Evolutionary conservation across 805 yeast genomes (phyloP).

Genomic region (Metschnikowia aberdeeniae): DNA sequence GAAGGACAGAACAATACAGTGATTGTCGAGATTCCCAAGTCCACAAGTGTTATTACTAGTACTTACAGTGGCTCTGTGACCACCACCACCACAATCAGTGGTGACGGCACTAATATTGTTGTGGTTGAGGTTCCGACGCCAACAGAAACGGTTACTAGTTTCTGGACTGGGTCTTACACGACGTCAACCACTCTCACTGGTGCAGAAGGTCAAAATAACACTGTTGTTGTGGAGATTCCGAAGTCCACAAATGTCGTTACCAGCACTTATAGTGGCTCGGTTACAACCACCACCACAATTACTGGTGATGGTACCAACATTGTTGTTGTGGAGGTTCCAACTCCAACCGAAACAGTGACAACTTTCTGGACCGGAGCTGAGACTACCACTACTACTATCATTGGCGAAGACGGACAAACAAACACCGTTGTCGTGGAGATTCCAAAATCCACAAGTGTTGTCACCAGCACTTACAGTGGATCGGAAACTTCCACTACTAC

Average conservation of each 20-base stretch:
- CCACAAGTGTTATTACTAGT: conserved; percentile 8
- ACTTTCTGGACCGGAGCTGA: conserved; percentile 3
- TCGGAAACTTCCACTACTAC: not conserved
- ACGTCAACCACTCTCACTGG: conserved; percentile 2
- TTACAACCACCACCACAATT: not conserved
- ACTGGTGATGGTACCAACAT: not conserved
- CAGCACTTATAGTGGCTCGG: not conserved
- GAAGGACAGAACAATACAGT: conserved; percentile 16
- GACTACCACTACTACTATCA: conserved; percentile 9
- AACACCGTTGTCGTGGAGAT: conserved; percentile 1
- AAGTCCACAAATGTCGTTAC: not conserved
- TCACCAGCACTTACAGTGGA: not conserved
- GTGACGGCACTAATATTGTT: conserved; percentile 2
- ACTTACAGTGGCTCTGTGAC: conserved; percentile 8
- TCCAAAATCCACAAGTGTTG: not conserved
- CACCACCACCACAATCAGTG: not conserved
- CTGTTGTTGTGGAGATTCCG: conserved; percentile 5
- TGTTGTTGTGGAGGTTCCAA: not conserved
- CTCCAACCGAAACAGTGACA: not conserved
- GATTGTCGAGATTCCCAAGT: conserved; percentile 9
- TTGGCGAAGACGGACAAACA: conserved; percentile 2
- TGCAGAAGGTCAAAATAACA: conserved; percentile 12
- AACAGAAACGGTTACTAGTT: conserved; percentile 6
- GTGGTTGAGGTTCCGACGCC: conserved; percentile 12
- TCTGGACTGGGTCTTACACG: conserved; percentile 6